Evolutionary conservation across 163 green algal genomes (phyloP).

Genomic region (Chlamydomonas reinhardtii): DNA sequence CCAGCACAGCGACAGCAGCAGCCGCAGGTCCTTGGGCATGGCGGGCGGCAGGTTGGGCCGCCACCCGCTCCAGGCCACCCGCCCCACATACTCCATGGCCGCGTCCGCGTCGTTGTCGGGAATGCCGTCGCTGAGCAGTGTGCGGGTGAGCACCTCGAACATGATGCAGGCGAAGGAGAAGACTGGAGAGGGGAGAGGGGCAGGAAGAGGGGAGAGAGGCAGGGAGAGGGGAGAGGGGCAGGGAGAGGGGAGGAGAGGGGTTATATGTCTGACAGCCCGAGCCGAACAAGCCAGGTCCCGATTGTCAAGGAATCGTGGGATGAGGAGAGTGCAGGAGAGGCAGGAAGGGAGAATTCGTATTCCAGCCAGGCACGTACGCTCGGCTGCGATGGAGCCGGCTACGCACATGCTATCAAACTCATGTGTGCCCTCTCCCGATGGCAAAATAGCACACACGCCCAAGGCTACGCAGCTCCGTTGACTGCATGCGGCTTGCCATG

Average conservation of each 20-base stretch:
- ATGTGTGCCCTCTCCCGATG: no score
- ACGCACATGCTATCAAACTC: no score
- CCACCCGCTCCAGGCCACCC: slow-evolving; percentile 41
- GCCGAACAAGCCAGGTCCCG: no score
- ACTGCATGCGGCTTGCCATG: no score
- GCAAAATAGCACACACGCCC: no score
- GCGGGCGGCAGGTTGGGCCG: slow-evolving; percentile 20
- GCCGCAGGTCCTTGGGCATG: slow-evolving; percentile 21
- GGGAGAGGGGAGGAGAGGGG: no score
- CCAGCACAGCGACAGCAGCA: slow-evolving; percentile 49
- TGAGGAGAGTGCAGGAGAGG: neutral
- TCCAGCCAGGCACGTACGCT: no score
- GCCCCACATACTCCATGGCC: slow-evolving; percentile 33
- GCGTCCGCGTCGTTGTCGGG: slow-evolving; percentile 3
- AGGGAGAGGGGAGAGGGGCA: neutral
- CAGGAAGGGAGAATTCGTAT: neutral
- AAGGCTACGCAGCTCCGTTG: no score
- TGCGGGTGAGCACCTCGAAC: slow-evolving; percentile 24
- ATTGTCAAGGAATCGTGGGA: neutral
- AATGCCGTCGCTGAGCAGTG: slow-evolving; percentile 30
- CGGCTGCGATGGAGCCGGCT: no score
- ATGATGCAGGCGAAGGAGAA: slow-evolving; percentile 37
- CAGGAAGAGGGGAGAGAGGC: neutral
- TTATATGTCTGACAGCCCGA: no score
- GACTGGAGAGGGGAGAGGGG: neutral